Evolutionary conservation across 2,329 filamentous ascomycete species (phyloP).

Genomic region (Xenosphaeropsis pyriputrescens): DNA sequence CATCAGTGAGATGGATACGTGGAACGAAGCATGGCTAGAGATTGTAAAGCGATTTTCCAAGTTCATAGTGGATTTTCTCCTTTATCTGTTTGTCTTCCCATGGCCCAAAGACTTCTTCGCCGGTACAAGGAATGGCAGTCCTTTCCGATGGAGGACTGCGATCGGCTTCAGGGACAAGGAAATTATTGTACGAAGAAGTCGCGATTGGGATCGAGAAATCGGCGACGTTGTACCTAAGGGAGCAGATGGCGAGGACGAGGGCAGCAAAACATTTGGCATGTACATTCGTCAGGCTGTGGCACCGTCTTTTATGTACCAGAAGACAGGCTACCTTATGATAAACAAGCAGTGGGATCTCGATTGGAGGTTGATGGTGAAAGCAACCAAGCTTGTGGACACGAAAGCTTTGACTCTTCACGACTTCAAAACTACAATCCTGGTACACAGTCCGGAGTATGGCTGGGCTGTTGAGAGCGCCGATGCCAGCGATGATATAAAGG

Average conservation of each 20-base stretch:
- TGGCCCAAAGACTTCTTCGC: conserved; percentile 63
- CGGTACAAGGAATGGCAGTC: conserved; percentile 41
- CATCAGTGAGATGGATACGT: conserved; percentile 33
- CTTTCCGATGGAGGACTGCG: conserved; percentile 56
- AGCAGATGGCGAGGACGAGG: conserved; percentile 28
- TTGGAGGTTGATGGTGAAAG: conserved; percentile 65
- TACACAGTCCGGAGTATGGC: conserved; percentile 51
- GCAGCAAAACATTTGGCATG: conserved; percentile 40
- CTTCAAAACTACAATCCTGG: conserved; percentile 55
- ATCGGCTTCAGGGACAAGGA: conserved; percentile 70
- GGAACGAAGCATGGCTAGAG: conserved; percentile 38
- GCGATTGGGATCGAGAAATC: conserved; percentile 52
- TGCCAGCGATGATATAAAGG: conserved; percentile 28
- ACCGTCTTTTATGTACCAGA: conserved; percentile 49
- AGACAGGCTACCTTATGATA: conserved; percentile 81
- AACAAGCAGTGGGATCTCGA: conserved; percentile 79
- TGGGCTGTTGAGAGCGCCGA: conserved; percentile 54
- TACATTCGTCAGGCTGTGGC: conserved; percentile 56
- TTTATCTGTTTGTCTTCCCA: conserved; percentile 53
- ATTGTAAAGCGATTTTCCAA: conserved; percentile 35
- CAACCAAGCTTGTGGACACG: conserved; percentile 53
- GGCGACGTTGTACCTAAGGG: conserved; percentile 28
- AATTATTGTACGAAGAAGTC: conserved; percentile 66
- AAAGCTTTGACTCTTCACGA: conserved; percentile 45
- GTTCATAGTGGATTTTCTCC: conserved; percentile 61